Conservation (phyloP, 2,329 filamentous ascomycete species). For the Hypoxylon sp. region DNA sequence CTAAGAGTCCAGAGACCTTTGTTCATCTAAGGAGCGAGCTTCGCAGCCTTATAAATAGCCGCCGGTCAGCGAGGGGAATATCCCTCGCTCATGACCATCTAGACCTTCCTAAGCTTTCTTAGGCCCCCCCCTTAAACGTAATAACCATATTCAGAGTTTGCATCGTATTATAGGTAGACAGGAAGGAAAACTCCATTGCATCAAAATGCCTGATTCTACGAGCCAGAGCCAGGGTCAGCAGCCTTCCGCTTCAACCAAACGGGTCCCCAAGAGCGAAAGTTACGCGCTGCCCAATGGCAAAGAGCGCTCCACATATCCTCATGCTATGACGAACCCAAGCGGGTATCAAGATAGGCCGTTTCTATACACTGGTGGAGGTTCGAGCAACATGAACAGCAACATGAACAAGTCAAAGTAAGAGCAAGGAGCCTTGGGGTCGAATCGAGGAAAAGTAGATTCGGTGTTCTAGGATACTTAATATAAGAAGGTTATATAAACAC, state of each 20-base stretch:
- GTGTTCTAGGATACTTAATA: too few relatives aligned
- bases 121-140: background rate
- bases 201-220: background rate
- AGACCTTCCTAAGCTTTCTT: background rate
- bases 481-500: too few relatives aligned
- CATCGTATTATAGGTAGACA: background rate
- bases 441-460: too few relatives aligned
- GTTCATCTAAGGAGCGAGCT: too few relatives aligned
- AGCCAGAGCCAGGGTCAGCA: constrained; percentile 6
- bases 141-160: background rate
- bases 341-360: constrained; percentile 6
- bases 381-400: background rate
- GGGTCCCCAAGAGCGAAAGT: background rate
- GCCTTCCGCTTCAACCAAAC: constrained; percentile 11
- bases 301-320: constrained; percentile 1
- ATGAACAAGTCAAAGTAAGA: background rate
- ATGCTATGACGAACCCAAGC: constrained; percentile 2
- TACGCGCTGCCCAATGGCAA: constrained; percentile 9
- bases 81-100: background rate
- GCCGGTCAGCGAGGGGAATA: background rate
- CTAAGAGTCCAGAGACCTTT: background rate
- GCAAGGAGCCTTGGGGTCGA: background rate
- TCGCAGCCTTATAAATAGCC: background rate
- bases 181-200: background rate
- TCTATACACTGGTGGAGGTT: background rate